A percentile compares a stretch with the other conserved stretches of the same genome.
Evolutionary conservation across 106 monocot genomes (phyloP).

Genomic region (Phalaenopsis aphrodite): DNA sequence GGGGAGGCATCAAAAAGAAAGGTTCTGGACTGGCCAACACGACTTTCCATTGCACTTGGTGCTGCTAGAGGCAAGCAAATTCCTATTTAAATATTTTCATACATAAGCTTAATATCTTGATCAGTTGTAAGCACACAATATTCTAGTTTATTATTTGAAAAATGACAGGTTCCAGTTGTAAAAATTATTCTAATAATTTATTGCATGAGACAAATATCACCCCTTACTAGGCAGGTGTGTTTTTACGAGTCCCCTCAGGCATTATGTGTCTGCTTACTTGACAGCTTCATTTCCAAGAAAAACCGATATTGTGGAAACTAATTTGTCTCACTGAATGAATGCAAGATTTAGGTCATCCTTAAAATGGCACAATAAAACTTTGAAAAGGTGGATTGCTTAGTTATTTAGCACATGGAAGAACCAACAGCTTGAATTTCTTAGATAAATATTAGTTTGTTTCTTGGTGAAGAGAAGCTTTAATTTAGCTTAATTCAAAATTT

Average conservation of each 20-base stretch:
- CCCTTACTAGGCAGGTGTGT: not conserved
- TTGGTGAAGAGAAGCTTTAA: too few species aligned
- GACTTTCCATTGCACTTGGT: constrained; percentile 54
- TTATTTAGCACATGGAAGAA: too few species aligned
- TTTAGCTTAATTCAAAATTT: not conserved
- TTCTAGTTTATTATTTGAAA: not conserved
- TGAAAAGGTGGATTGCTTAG: too few species aligned
- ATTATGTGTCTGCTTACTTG: too few species aligned
- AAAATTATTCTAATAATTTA: not conserved
- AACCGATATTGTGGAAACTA: too few species aligned
- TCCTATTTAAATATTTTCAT: constrained; percentile 5
- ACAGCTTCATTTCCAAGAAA: too few species aligned
- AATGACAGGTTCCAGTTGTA: not conserved
- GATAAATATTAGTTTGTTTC: too few species aligned
- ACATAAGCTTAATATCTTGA: not conserved
- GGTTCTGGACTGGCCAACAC: constrained; percentile 51
- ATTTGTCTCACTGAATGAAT: too few species aligned
- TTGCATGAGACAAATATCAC: not conserved
- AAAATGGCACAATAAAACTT: too few species aligned
- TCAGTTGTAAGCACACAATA: not conserved
- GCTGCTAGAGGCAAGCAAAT: constrained; percentile 45
- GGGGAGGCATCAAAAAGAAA: constrained; percentile 66
- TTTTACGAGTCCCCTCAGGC: not conserved
- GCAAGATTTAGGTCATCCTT: too few species aligned
- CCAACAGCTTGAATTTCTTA: too few species aligned